Evolutionary conservation across 768 basidiomycete species (phyloP).

Genomic region (Lepiota subincarnata): DNA sequence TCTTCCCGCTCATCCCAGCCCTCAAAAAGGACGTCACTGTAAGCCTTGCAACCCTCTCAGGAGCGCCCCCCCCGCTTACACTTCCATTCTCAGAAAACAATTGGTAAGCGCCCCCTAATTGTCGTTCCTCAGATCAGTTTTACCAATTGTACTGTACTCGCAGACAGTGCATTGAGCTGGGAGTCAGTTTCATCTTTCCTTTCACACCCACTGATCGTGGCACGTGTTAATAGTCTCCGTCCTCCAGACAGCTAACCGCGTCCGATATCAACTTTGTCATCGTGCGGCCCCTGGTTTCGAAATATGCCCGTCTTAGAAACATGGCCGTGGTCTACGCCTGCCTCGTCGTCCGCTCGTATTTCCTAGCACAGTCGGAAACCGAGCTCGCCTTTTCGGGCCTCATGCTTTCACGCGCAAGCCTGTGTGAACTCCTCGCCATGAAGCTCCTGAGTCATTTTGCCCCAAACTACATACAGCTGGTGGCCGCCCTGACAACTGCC

Average conservation of each 20-base stretch:
- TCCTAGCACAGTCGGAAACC: conserved; percentile 60
- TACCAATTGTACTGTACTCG: too few species aligned
- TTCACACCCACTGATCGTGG: not conserved
- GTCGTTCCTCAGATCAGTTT: conserved; percentile 13
- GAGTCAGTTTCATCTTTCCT: conserved; percentile 49
- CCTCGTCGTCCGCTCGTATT: conserved; percentile 76
- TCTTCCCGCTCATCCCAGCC: conserved; percentile 77
- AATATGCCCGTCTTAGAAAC: conserved; percentile 75
- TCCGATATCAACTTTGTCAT: conserved; percentile 80
- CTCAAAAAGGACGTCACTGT: conserved; percentile 69
- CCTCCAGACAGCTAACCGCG: conserved; percentile 68
- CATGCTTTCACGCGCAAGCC: conserved; percentile 59
- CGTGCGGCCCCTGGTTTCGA: conserved; percentile 71
- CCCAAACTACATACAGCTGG: conserved; percentile 67
- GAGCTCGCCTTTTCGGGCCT: conserved; percentile 78
- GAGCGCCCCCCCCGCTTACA: conserved; percentile 14
- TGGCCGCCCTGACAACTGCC: conserved; percentile 72
- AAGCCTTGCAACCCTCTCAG: conserved; percentile 21
- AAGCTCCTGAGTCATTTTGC: conserved; percentile 79
- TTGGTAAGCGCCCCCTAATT: conserved; percentile 28
- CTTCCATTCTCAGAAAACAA: conserved; percentile 36
- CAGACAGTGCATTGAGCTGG: conserved; percentile 75
- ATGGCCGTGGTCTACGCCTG: conserved; percentile 73
- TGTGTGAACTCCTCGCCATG: conserved; percentile 88
- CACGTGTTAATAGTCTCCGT: not conserved